A percentile compares a stretch with the other conserved stretches of the same genome.
phyloP scores from a whole-genome alignment of 208 protist genomes.

The Acanthamoeba sp. region DNA sequence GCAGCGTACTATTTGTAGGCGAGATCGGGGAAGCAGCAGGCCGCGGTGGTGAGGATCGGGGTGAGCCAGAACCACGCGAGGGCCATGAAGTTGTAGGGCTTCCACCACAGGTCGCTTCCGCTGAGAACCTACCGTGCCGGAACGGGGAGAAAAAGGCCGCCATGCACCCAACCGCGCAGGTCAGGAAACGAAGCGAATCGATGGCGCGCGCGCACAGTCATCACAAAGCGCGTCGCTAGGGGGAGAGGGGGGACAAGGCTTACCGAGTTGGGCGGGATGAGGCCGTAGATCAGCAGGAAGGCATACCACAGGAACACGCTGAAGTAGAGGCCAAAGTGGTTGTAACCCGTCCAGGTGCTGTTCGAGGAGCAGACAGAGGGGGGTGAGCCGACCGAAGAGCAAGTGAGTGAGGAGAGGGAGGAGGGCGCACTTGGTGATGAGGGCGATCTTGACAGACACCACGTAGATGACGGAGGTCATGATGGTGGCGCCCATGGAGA shows the following conservation, averaged over 20 bases:
- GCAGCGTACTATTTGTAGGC: constrained; percentile 19
- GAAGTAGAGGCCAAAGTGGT: constrained; percentile 62
- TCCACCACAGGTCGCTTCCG: constrained; percentile 59
- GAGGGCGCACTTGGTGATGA: constrained; percentile 44
- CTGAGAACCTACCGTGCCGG: constrained; percentile 27
- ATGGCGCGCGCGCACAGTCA: too few relatives aligned
- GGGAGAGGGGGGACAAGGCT: background rate
- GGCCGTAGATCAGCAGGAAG: constrained; percentile 61
- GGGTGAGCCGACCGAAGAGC: background rate
- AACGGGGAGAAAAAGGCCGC: too few relatives aligned
- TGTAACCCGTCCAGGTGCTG: constrained; percentile 54
- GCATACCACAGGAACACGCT: constrained; percentile 57
- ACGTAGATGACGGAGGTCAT: constrained; percentile 57
- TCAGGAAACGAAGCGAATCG: background rate
- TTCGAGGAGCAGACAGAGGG: background rate
- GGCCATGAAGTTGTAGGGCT: constrained; percentile 38
- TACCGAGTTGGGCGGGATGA: constrained; percentile 65
- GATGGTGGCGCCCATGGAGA: constrained; percentile 56
- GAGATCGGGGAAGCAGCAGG: constrained; percentile 51
- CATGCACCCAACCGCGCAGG: background rate
- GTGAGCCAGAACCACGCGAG: constrained; percentile 49
- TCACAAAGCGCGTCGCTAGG: background rate
- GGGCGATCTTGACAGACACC: constrained; percentile 25
- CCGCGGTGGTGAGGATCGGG: constrained; percentile 7
- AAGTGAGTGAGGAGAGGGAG: background rate